Percentiles rank a stretch among this genome's conserved stretches.
phyloP scores from a whole-genome alignment of 1,139 yeast species.

The Sugiyamaella paludigena region DNA sequence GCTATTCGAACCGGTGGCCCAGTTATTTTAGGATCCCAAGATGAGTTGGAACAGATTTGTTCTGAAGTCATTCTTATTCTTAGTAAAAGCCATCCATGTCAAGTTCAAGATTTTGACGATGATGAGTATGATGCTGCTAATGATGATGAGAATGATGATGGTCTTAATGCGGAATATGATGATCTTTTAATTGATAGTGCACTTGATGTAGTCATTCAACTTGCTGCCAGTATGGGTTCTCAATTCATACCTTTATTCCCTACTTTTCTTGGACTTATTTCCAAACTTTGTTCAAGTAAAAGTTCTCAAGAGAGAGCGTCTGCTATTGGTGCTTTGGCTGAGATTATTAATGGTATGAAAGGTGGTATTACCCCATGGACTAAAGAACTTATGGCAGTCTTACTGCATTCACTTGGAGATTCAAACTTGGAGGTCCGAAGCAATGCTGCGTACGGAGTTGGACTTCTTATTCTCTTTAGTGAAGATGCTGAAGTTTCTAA shows the following conservation, averaged over 20 bases:
- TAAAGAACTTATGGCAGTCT: slow-evolving; percentile 66
- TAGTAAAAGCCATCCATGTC: slow-evolving; percentile 81
- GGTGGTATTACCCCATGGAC: slow-evolving; percentile 59
- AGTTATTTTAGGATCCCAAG: slow-evolving; percentile 57
- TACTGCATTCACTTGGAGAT: slow-evolving; percentile 70
- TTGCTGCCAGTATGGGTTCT: slow-evolving; percentile 70
- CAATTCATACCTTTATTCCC: slow-evolving; percentile 72
- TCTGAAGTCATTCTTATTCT: slow-evolving; percentile 67
- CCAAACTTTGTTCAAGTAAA: slow-evolving; percentile 59
- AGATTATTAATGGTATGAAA: slow-evolving; percentile 76
- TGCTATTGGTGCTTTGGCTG: slow-evolving; percentile 88
- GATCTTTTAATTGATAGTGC: slow-evolving; percentile 82
- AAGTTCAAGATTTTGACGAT: slow-evolving; percentile 57
- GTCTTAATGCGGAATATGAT: slow-evolving; percentile 78
- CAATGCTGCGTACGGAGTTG: slow-evolving; percentile 95
- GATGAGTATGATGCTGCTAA: slow-evolving; percentile 54
- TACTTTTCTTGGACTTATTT: slow-evolving; percentile 66
- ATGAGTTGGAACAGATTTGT: slow-evolving; percentile 63
- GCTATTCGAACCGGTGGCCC: slow-evolving; percentile 73
- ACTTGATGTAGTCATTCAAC: slow-evolving; percentile 75
- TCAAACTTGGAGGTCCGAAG: slow-evolving; percentile 87
- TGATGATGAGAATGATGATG: slow-evolving; percentile 48
- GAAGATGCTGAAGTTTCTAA: slow-evolving; percentile 51
- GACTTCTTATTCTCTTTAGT: slow-evolving; percentile 67
- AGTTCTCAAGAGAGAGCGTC: slow-evolving; percentile 75